Conservation (phyloP, 2,329 filamentous ascomycete genomes). For the Celoporthe dispersa region DNA sequence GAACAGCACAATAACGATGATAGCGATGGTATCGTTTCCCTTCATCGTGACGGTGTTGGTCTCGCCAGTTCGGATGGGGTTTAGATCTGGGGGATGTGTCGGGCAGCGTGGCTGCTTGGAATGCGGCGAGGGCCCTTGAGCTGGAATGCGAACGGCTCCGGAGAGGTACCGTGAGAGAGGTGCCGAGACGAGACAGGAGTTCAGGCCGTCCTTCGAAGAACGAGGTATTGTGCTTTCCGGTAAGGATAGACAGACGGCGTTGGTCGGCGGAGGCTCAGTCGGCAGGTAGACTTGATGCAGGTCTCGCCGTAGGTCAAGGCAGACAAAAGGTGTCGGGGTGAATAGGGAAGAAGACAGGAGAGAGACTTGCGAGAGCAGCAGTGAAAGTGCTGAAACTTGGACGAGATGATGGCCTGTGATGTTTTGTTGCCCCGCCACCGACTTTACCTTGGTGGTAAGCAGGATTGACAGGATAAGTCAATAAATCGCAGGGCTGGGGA, state of each 20-base stretch:
- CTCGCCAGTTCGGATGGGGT: neutral
- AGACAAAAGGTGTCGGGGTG: neutral
- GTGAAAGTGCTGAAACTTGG: neutral
- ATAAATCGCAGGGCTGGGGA: conserved; percentile 16
- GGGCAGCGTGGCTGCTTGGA: neutral
- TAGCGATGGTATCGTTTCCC: conserved; percentile 69
- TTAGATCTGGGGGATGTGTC: neutral
- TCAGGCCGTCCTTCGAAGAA: neutral
- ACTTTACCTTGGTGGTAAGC: conserved; percentile 1
- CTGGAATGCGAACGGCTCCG: neutral
- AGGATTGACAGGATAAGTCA: conserved; percentile 2
- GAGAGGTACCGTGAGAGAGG: neutral
- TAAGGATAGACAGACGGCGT: no score
- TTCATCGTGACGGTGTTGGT: conserved; percentile 53
- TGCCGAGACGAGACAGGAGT: neutral
- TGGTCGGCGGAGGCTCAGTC: neutral
- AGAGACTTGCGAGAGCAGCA: neutral
- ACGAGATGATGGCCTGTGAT: neutral
- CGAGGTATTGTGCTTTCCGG: neutral
- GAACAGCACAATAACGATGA: conserved; percentile 71
- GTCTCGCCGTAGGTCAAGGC: neutral
- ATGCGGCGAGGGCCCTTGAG: neutral
- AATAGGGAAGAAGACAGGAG: neutral
- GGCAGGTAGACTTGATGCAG: neutral
- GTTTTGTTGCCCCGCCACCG: conserved; percentile 10